Conservation (phyloP, 805 yeast genomes). For the Myxozyma neotropica region DNA sequence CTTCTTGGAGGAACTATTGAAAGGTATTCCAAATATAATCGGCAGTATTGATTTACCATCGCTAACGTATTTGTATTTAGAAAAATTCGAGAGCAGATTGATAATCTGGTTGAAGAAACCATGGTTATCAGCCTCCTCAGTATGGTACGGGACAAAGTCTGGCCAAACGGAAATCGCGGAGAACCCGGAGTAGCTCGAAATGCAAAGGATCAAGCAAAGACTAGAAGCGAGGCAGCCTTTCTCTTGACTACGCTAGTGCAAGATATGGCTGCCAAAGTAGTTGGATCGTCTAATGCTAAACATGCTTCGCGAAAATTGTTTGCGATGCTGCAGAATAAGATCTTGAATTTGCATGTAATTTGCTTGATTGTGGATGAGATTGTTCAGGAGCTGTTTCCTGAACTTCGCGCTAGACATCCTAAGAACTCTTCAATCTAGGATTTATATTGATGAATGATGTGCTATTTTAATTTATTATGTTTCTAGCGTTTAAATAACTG, state of each 20-base stretch:
- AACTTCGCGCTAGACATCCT: constrained; percentile 1
- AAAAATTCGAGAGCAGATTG: constrained; percentile 51
- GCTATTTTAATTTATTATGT: too few species aligned
- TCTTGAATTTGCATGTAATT: constrained; percentile 65
- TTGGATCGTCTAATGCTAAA: constrained; percentile 67
- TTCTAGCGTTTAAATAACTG: too few species aligned
- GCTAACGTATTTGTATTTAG: background rate
- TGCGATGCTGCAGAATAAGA: constrained; percentile 71
- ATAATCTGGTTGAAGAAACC: constrained; percentile 48
- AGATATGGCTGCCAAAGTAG: constrained; percentile 70
- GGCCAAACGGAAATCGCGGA: constrained; percentile 35
- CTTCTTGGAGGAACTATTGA: constrained; percentile 86
- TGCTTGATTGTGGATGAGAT: constrained; percentile 30
- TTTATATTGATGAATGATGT: background rate
- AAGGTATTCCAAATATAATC: constrained; percentile 40
- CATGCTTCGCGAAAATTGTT: constrained; percentile 64
- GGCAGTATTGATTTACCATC: constrained; percentile 36
- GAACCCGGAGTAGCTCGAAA: constrained; percentile 37
- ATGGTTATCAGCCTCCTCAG: constrained; percentile 49
- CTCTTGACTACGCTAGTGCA: constrained; percentile 59
- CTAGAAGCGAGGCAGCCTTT: constrained; percentile 60
- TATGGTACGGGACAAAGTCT: constrained; percentile 41
- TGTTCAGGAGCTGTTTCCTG: constrained; percentile 31
- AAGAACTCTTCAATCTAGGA: background rate
- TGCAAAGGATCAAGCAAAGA: constrained; percentile 52